A percentile compares a stretch with the other conserved stretches of the same genome.
phyloP scores from a whole-genome alignment of 1,284 basidiomycete genomes.

The Leccinum subrobustum region DNA sequence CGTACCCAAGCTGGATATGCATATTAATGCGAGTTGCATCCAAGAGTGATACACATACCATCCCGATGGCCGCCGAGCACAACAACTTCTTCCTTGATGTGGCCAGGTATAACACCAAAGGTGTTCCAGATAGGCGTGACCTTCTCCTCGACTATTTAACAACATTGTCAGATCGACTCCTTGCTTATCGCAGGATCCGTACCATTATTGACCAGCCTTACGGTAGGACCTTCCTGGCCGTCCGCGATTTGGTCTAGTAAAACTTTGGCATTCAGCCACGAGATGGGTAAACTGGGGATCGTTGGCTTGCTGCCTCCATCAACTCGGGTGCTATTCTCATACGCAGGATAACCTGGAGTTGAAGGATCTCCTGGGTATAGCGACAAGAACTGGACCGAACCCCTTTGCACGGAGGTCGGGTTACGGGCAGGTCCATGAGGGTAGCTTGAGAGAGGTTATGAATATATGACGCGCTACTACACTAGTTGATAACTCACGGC shows the following conservation, averaged over 20 bases:
- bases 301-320: constrained; percentile 59
- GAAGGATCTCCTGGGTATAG: constrained; percentile 66
- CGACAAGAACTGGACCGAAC: constrained; percentile 66
- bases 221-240: constrained; percentile 34
- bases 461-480: constrained; percentile 6
- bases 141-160: constrained; percentile 42
- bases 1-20: constrained; percentile 30
- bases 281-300: constrained; percentile 60
- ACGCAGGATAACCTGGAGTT: constrained; percentile 73
- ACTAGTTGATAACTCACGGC: constrained; percentile 32
- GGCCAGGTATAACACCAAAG: constrained; percentile 75
- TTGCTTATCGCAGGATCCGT: constrained; percentile 10
- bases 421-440: constrained; percentile 75
- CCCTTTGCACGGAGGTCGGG: constrained; percentile 69
- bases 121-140: constrained; percentile 61
- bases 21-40: constrained; percentile 5
- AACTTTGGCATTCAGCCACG: constrained; percentile 40
- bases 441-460: constrained; percentile 36
- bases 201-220: constrained; percentile 51
- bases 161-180: neutral
- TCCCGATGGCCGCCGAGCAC: constrained; percentile 78
- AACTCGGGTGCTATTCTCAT: constrained; percentile 66
- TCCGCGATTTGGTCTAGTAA: constrained; percentile 44
- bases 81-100: constrained; percentile 73
- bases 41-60: constrained; percentile 38